Conservation (phyloP, 2,329 filamentous ascomycete genomes). For the Mariannaea elegans region DNA sequence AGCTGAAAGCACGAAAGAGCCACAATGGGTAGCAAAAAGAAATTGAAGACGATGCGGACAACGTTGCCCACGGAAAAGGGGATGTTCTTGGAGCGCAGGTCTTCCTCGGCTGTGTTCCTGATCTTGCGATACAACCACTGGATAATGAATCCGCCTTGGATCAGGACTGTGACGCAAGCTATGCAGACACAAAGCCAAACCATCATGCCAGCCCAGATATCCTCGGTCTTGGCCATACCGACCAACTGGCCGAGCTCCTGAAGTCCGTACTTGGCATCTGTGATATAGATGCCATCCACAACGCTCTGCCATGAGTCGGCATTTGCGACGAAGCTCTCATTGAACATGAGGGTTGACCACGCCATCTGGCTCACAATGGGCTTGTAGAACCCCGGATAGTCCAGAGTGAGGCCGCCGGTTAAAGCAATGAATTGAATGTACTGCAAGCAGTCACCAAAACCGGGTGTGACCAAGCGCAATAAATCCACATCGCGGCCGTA, state of each 20-base stretch:
- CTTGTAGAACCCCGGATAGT: conserved; percentile 94
- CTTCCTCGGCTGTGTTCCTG: conserved; percentile 80
- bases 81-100: conserved; percentile 89
- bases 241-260: conserved; percentile 82
- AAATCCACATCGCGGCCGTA: conserved; percentile 94
- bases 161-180: conserved; percentile 70
- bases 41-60: conserved; percentile 90
- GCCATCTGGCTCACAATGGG: conserved; percentile 86
- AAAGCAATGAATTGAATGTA: conserved; percentile 94
- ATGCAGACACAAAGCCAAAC: conserved; percentile 87
- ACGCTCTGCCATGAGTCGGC: conserved; percentile 72
- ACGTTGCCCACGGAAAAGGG: conserved; percentile 84
- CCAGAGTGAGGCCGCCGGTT: conserved; percentile 85
- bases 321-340: conserved; percentile 83
- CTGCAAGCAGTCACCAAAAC: conserved; percentile 95
- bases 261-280: conserved; percentile 81
- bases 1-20: conserved; percentile 92
- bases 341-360: conserved; percentile 94
- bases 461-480: conserved; percentile 90
- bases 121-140: conserved; percentile 81
- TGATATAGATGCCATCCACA: conserved; percentile 86
- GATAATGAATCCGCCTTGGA: conserved; percentile 78
- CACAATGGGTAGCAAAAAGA: conserved; percentile 87
- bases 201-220: conserved; percentile 95
- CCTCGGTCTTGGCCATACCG: conserved; percentile 77